Percentiles rank a stretch among this genome's conserved stretches.
phyloP scores from a whole-genome alignment of 2,329 filamentous ascomycete genomes.

The Truncatella angustata region DNA sequence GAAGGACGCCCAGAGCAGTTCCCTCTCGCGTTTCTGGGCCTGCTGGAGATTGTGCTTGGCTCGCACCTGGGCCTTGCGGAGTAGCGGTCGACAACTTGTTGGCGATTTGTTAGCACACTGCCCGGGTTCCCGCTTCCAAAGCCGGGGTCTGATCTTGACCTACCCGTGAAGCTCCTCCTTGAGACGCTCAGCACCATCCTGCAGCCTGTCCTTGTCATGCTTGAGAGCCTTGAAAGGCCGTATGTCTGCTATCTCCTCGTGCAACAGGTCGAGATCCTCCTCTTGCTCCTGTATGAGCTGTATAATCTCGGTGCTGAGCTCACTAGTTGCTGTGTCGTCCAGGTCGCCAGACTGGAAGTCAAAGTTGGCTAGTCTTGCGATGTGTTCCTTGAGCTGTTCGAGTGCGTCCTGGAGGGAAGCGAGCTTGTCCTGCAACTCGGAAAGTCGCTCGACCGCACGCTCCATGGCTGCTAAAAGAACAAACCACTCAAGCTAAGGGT shows the following conservation, averaged over 20 bases:
- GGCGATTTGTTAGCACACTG: neutral
- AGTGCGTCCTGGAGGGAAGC: conserved; percentile 60
- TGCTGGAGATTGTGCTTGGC: conserved; percentile 73
- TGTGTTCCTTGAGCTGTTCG: conserved; percentile 55
- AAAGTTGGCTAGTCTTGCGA: conserved; percentile 57
- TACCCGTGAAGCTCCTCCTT: conserved; percentile 71
- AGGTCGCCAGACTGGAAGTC: conserved; percentile 58
- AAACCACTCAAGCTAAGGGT: too few species aligned
- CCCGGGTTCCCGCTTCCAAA: too few species aligned
- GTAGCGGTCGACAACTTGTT: conserved; percentile 58
- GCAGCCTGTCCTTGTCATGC: conserved; percentile 63
- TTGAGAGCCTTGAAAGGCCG: conserved; percentile 51
- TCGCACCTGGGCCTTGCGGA: conserved; percentile 77
- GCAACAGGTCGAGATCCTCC: conserved; percentile 78
- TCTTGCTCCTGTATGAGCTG: conserved; percentile 74
- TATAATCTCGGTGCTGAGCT: conserved; percentile 79
- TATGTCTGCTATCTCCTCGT: conserved; percentile 74
- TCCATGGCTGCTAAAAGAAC: too few species aligned
- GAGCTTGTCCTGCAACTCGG: conserved; percentile 60
- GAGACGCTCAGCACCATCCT: conserved; percentile 65
- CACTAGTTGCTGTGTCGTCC: conserved; percentile 58
- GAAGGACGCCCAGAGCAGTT: conserved; percentile 69
- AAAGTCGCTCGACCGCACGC: conserved; percentile 45
- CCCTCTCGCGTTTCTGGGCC: conserved; percentile 74
- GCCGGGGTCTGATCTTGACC: too few species aligned